Conservation (phyloP, 768 basidiomycete species). For the Termitomyces sp. region DNA sequence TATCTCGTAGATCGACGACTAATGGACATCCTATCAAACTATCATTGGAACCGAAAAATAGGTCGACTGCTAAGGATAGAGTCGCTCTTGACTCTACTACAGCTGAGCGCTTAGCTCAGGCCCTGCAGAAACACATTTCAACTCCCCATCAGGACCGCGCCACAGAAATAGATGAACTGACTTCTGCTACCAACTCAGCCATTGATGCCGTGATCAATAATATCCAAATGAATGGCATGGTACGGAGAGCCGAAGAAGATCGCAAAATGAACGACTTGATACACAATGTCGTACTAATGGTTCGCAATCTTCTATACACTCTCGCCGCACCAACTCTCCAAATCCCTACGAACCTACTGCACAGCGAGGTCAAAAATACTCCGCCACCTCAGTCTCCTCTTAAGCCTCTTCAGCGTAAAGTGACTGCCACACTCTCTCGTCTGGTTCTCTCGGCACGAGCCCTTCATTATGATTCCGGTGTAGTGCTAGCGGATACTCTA, state of each 20-base stretch:
- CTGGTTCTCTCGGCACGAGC: constrained; percentile 89
- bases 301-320: constrained; percentile 73
- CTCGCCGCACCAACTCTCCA: constrained; percentile 56
- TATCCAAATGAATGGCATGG: constrained; percentile 40
- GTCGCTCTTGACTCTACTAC: constrained; percentile 49
- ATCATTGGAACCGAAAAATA: constrained; percentile 6
- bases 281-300: constrained; percentile 57
- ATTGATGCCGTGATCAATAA: constrained; percentile 62
- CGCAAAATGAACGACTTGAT: constrained; percentile 60
- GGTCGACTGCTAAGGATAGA: constrained; percentile 14
- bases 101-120: constrained; percentile 62
- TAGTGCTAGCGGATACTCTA: constrained; percentile 54
- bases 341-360: constrained; percentile 51
- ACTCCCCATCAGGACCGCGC: constrained; percentile 55
- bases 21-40: constrained; percentile 20
- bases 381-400: constrained; percentile 51
- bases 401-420: constrained; percentile 79
- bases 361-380: constrained; percentile 41
- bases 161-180: constrained; percentile 41
- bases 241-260: constrained; percentile 50
- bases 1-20: constrained; percentile 21
- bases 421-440: constrained; percentile 86
- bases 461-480: constrained; percentile 74
- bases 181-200: constrained; percentile 49
- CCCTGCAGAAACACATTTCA: constrained; percentile 54